phyloP scores from a whole-genome alignment of 306 rosid species.

The Fragaria iinumae region DNA sequence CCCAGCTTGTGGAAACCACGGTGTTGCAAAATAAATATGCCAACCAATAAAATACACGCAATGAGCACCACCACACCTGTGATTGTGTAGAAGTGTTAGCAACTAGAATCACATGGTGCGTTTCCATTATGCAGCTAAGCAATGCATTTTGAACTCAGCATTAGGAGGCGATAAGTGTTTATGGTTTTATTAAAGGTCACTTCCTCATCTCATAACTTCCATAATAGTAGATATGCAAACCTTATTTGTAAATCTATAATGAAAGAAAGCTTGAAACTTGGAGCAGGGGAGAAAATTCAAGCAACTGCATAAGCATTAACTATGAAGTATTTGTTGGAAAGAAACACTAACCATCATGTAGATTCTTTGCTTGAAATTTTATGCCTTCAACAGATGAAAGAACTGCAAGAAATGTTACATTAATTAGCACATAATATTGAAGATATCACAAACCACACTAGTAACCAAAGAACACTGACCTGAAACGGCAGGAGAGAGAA shows the following conservation, averaged over 20 bases:
- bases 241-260: not conserved
- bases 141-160: not conserved
- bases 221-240: not conserved
- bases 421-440: conserved; percentile 27
- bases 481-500: conserved; percentile 74
- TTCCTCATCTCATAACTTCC: not conserved
- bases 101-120: conserved; percentile 13
- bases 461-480: conserved; percentile 30
- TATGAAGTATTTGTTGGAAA: not conserved
- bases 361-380: conserved; percentile 41
- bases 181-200: conserved; percentile 1
- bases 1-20: conserved; percentile 76
- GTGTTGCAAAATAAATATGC: conserved; percentile 72
- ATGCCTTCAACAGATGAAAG: conserved; percentile 70
- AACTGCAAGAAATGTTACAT: conserved; percentile 56
- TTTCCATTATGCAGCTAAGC: not conserved
- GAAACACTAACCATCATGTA: conserved; percentile 49
- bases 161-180: conserved; percentile 6
- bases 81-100: conserved; percentile 23
- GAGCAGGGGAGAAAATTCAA: not conserved
- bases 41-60: conserved; percentile 66
- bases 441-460: conserved; percentile 20
- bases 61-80: conserved; percentile 59
- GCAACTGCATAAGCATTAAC: not conserved
- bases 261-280: not conserved